A percentile compares a stretch with the other conserved stretches of the same genome.
These are phyloP conservation scores for Pochonia chlamydosporia DNA, from an alignment of 2,329 filamentous ascomycete species.

Conservation along the genomic window DNA sequence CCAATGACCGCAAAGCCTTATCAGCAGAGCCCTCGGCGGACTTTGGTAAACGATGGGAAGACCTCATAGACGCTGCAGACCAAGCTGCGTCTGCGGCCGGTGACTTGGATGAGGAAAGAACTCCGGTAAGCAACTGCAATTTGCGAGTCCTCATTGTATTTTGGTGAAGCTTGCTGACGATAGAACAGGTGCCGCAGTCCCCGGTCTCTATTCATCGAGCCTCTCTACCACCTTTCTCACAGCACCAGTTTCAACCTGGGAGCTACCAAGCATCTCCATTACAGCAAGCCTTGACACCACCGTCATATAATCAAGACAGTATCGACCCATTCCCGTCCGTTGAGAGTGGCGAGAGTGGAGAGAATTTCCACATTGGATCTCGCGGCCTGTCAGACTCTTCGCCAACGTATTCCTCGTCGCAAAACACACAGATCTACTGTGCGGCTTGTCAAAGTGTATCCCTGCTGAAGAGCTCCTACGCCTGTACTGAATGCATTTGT, in stretches of 20 bases:
- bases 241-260: slow-evolving; percentile 55
- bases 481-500: slow-evolving; percentile 94
- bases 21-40: slow-evolving; percentile 79
- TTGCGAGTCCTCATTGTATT: slow-evolving; percentile 1
- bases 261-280: slow-evolving; percentile 85
- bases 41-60: slow-evolving; percentile 90
- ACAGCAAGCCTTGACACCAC: slow-evolving; percentile 85
- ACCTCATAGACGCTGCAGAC: slow-evolving; percentile 82
- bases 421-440: slow-evolving; percentile 85
- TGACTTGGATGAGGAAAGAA: slow-evolving; percentile 84
- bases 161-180: background rate
- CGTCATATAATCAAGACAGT: slow-evolving; percentile 59
- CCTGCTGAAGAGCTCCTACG: slow-evolving; percentile 76
- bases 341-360: slow-evolving; percentile 68
- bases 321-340: slow-evolving; percentile 84
- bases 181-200: slow-evolving; percentile 54
- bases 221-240: slow-evolving; percentile 54
- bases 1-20: slow-evolving; percentile 72
- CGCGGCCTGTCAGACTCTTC: slow-evolving; percentile 66
- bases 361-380: slow-evolving; percentile 65
- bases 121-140: slow-evolving; percentile 58
- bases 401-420: slow-evolving; percentile 63
- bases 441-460: slow-evolving; percentile 77
- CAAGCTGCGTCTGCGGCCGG: slow-evolving; percentile 77
- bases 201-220: slow-evolving; percentile 58